Conservation (phyloP, 148 eudicot species). For the Agrostemma githago region DNA sequence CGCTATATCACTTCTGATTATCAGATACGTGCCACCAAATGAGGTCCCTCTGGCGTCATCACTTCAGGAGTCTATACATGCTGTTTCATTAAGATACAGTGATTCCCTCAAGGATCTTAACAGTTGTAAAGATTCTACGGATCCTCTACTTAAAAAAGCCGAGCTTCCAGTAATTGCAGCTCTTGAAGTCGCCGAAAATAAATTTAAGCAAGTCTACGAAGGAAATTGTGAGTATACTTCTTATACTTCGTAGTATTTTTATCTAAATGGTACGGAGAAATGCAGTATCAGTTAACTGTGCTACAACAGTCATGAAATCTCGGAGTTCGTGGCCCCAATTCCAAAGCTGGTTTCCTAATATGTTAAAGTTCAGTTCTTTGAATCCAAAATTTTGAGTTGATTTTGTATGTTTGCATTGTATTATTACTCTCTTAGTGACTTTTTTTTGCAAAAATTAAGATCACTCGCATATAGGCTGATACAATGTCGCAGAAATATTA, state of each 20-base stretch:
- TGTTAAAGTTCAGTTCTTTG: too few relatives aligned
- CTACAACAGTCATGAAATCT: too few relatives aligned
- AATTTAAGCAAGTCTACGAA: slow-evolving; percentile 30
- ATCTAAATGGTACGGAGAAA: slow-evolving; percentile 8
- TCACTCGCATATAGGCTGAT: neutral
- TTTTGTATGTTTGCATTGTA: neutral
- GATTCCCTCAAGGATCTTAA: slow-evolving; percentile 22
- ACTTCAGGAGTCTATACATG: slow-evolving; percentile 32
- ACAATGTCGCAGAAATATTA: too few relatives aligned
- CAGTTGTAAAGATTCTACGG: slow-evolving; percentile 26
- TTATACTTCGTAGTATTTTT: slow-evolving; percentile 7
- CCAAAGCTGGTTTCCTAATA: neutral
- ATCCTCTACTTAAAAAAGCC: slow-evolving; percentile 27
- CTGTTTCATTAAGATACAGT: slow-evolving; percentile 29
- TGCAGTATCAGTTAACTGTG: too few relatives aligned
- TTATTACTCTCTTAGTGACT: neutral
- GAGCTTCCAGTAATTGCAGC: slow-evolving; percentile 14
- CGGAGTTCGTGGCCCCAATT: neutral
- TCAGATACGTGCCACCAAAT: slow-evolving; percentile 55
- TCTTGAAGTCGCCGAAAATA: slow-evolving; percentile 37
- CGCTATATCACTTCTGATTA: slow-evolving; percentile 46
- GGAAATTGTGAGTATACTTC: slow-evolving; percentile 29
- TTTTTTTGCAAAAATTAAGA: neutral
- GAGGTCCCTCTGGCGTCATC: slow-evolving; percentile 41
- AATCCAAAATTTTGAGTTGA: too few relatives aligned